Base-by-base conservation (phyloP, 2,329 filamentous ascomycete genomes). In the Pyrenochaeta sp. region DNA sequence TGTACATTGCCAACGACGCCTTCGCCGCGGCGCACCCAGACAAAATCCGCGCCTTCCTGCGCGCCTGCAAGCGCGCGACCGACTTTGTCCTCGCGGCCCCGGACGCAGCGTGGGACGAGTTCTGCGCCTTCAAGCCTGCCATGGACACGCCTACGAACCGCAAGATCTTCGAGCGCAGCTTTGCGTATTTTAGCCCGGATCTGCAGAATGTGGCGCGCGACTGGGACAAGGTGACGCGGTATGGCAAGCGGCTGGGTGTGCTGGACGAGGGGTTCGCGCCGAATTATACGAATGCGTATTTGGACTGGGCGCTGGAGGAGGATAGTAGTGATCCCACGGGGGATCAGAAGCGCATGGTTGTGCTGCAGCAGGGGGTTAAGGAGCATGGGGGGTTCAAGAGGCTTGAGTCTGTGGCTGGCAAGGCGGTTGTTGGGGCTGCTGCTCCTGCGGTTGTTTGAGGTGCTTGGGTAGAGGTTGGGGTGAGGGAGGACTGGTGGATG, bases 121-220 rank as follows among this genome's bases (percentile, higher is more conserved):
- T 89, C 65, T 77, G 87, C 54, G 84, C 84, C 60, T 81, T 87
- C 74, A 91, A 90, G 74, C 84, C 87, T 3, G 78, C 78, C 55
- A 87, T 90, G 84, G 82, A 77, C 29, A 83, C 83, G 0, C 63
- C 75, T 1, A 81, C 90, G 43, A 89, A 90, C 76, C 81, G 82
- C 59, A 89, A 90, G 79, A 90, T 91, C 71, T 90, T 88, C 61
- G 87, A 90, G 78, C 84, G 87, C 48, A 88, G 84, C 58, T 91
- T 83, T 60, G 87, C 87, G 14, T 90, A 90, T 77, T 88, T 90
- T 69, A 88, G 83, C 45, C 79, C 79, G 53, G 87, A 90, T 55
- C 65, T 90, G 53, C 86, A 88, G 81, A 91, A 91, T 55, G 87
- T 91, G 5, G 57, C 71, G 39, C 81, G 88, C 34, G 88, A 91